A percentile compares a stretch with the other conserved stretches of the same genome.
These are phyloP conservation scores for Cenococcum geophilum DNA, from an alignment of 495 filamentous ascomycete species.

Conservation along the genomic window DNA sequence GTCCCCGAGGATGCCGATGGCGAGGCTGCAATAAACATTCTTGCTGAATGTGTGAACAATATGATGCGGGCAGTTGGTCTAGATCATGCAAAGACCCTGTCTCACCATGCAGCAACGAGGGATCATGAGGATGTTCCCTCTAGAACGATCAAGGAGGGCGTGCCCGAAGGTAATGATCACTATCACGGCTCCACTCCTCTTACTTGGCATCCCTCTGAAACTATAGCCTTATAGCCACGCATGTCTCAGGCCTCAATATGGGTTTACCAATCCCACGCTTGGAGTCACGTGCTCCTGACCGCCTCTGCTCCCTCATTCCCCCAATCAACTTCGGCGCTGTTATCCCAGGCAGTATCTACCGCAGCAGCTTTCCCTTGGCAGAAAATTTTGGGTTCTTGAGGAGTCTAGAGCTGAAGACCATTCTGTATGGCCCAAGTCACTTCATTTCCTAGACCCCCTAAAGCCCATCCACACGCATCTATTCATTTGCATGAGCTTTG, in stretches of 20 bases:
- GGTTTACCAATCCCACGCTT: background rate
- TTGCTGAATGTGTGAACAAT: background rate
- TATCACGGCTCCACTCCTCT: background rate
- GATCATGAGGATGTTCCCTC: constrained; percentile 4
- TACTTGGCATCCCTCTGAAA: background rate
- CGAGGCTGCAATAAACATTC: constrained; percentile 1
- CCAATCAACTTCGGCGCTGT: constrained; percentile 65
- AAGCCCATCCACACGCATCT: background rate
- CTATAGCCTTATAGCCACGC: background rate
- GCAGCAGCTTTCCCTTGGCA: constrained; percentile 64
- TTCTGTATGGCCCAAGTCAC: constrained; percentile 50
- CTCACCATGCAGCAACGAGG: constrained; percentile 5
- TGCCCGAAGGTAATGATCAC: background rate
- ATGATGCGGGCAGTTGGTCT: background rate
- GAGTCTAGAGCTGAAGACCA: constrained; percentile 60
- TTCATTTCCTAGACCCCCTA: background rate
- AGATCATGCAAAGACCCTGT: background rate
- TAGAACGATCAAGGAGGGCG: background rate
- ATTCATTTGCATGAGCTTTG: background rate
- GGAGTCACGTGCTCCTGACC: constrained; percentile 15
- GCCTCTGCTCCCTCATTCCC: constrained; percentile 34
- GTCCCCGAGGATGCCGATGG: background rate
- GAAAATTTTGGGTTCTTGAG: constrained; percentile 61
- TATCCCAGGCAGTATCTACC: constrained; percentile 56
- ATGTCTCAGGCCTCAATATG: background rate